A percentile compares a stretch with the other conserved stretches of the same genome.
phyloP scores from a whole-genome alignment of 1,284 basidiomycete genomes.

The Flammula alnicola region DNA sequence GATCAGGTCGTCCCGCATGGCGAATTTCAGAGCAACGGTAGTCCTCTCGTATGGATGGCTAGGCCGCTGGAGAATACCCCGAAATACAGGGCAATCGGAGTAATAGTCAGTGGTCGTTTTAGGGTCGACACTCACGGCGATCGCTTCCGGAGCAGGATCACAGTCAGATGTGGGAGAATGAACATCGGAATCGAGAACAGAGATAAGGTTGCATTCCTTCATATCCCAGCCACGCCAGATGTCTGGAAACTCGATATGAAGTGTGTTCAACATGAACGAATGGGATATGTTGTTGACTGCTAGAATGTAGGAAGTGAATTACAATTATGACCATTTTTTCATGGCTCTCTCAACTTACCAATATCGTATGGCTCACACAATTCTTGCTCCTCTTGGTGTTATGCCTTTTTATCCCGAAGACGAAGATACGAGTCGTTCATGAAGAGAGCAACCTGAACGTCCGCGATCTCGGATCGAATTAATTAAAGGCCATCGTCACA shows the following conservation, averaged over 20 bases:
- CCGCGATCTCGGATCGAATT: too few species aligned
- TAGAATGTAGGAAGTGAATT: too few species aligned
- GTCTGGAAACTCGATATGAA: conserved; percentile 37
- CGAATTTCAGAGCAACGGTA: conserved; percentile 40
- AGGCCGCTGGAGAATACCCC: conserved; percentile 28
- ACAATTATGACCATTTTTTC: too few species aligned
- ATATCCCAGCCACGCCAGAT: conserved; percentile 41
- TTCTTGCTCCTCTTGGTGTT: too few species aligned
- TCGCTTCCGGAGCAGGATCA: conserved; percentile 16
- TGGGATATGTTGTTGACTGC: too few species aligned
- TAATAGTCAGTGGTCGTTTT: conserved; percentile 36
- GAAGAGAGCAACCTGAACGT: too few species aligned
- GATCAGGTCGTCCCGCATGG: conserved; percentile 40
- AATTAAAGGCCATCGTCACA: too few species aligned
- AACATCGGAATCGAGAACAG: conserved; percentile 9
- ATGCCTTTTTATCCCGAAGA: too few species aligned
- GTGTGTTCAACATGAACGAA: conserved; percentile 22
- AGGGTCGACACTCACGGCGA: conserved; percentile 30
- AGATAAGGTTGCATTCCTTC: conserved; percentile 32
- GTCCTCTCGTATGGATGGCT: conserved; percentile 6
- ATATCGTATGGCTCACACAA: too few species aligned
- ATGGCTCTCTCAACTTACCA: too few species aligned
- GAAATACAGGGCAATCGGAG: conserved; percentile 43
- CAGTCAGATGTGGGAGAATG: conserved; percentile 12
- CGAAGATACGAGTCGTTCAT: too few species aligned